These are phyloP conservation scores for Diplogelasinospora grovesii DNA, from an alignment of 495 filamentous ascomycete genomes.

Conservation along the genomic window DNA sequence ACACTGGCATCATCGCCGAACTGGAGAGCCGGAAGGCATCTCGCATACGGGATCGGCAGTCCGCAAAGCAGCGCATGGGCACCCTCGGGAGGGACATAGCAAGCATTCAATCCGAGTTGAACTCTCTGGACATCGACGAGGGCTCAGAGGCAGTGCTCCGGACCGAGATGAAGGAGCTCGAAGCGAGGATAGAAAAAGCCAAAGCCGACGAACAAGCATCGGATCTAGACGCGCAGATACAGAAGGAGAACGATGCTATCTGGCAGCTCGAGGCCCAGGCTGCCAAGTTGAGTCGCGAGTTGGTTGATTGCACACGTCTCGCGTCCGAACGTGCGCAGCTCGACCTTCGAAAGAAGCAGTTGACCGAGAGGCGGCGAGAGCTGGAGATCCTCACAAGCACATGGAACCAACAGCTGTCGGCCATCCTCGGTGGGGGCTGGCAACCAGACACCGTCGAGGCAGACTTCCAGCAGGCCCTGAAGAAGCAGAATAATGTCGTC, in stretches of 20 bases:
- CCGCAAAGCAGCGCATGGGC: constrained; percentile 60
- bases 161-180: constrained; percentile 62
- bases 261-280: constrained; percentile 61
- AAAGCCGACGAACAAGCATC: constrained; percentile 53
- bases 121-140: constrained; percentile 72
- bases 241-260: constrained; percentile 53
- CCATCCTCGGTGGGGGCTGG: constrained; percentile 59
- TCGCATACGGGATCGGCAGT: constrained; percentile 62
- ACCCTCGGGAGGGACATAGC: constrained; percentile 60
- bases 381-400: constrained; percentile 70
- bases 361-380: constrained; percentile 61
- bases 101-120: constrained; percentile 56
- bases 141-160: constrained; percentile 70
- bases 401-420: constrained; percentile 61
- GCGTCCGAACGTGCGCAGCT: constrained; percentile 73
- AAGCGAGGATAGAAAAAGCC: constrained; percentile 51
- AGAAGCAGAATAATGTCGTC: constrained; percentile 45
- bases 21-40: constrained; percentile 62
- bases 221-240: constrained; percentile 63
- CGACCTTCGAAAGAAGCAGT: constrained; percentile 68
- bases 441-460: constrained; percentile 59
- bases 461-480: constrained; percentile 60
- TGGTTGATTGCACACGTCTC: constrained; percentile 70
- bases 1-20: constrained; percentile 58
- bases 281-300: constrained; percentile 62